A percentile compares a stretch with the other conserved stretches of the same genome.
Evolutionary conservation across 495 filamentous ascomycete species (phyloP).

Genomic region (Sporormia fimetaria): DNA sequence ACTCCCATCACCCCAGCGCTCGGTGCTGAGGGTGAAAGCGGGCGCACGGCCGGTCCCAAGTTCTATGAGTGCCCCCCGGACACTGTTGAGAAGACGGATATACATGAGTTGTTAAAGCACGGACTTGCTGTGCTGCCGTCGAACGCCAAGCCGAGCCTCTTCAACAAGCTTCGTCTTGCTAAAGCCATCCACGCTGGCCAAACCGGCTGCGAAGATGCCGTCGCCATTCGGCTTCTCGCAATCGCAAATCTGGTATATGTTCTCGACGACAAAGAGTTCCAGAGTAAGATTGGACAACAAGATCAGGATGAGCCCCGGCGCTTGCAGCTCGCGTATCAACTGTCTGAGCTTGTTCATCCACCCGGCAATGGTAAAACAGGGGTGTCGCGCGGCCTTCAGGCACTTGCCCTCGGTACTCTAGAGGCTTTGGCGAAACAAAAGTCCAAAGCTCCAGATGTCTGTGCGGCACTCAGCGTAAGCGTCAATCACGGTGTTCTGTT

Average conservation of each 20-base stretch:
- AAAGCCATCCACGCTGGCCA: slow-evolving; percentile 56
- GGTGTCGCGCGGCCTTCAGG: slow-evolving; percentile 65
- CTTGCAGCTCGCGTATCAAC: slow-evolving; percentile 81
- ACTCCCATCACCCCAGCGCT: slow-evolving; percentile 19
- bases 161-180: slow-evolving; percentile 74
- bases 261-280: slow-evolving; percentile 63
- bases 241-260: slow-evolving; percentile 90
- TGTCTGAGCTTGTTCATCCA: slow-evolving; percentile 78
- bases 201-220: slow-evolving; percentile 58
- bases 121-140: slow-evolving; percentile 56
- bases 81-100: slow-evolving; percentile 46
- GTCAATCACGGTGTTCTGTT: slow-evolving; percentile 95
- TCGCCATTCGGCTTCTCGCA: slow-evolving; percentile 73
- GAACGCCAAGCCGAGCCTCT: slow-evolving; percentile 67
- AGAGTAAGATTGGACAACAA: slow-evolving; percentile 71
- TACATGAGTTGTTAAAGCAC: slow-evolving; percentile 56
- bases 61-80: slow-evolving; percentile 60
- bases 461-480: slow-evolving; percentile 76
- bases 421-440: slow-evolving; percentile 75
- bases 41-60: slow-evolving; percentile 34
- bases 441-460: slow-evolving; percentile 63
- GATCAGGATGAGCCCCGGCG: slow-evolving; percentile 85
- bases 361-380: slow-evolving; percentile 52
- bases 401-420: slow-evolving; percentile 67
- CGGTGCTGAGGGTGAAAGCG: slow-evolving; percentile 6